A percentile compares a stretch with the other conserved stretches of the same genome.
Evolutionary conservation across 768 basidiomycete species (phyloP).

Genomic region (Tephrocybe sp.): DNA sequence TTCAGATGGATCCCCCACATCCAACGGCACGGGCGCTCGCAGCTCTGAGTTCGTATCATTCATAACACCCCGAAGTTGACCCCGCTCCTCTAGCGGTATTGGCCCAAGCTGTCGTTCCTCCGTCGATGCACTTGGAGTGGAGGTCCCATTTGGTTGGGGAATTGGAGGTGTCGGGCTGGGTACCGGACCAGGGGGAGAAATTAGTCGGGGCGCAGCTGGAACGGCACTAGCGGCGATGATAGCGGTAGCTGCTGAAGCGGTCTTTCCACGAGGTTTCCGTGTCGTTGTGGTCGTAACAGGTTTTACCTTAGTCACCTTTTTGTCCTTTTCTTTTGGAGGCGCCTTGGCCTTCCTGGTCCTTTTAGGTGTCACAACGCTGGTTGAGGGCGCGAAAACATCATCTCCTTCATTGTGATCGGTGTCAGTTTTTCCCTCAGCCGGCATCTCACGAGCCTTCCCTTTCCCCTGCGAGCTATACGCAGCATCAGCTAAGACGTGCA

Average conservation of each 20-base stretch:
- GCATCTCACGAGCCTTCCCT: constrained; percentile 15
- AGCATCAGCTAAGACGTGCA: constrained; percentile 75
- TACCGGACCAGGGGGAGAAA: constrained; percentile 22
- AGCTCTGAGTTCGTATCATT: too few relatives aligned
- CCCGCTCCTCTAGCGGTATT: too few relatives aligned
- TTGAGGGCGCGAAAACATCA: neutral
- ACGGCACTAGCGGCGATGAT: neutral
- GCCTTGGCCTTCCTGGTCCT: constrained; percentile 21
- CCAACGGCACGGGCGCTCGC: too few relatives aligned
- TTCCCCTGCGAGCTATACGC: constrained; percentile 35
- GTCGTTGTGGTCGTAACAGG: constrained; percentile 3
- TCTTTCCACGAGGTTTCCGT: constrained; percentile 16
- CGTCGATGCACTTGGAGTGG: constrained; percentile 2
- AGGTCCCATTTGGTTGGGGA: neutral
- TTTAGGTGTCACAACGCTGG: neutral
- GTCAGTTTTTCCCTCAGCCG: constrained; percentile 6
- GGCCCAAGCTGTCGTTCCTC: too few relatives aligned
- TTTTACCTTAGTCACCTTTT: constrained; percentile 1
- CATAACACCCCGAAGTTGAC: too few relatives aligned
- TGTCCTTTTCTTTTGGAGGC: constrained; percentile 18
- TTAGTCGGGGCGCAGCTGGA: constrained; percentile 19
- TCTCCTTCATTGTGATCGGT: constrained; percentile 6
- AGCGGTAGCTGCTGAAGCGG: neutral
- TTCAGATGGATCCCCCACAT: too few relatives aligned
- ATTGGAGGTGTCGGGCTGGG: neutral